Conservation (phyloP, 2,329 filamentous ascomycete species). For the Epichloe glyceriae region DNA sequence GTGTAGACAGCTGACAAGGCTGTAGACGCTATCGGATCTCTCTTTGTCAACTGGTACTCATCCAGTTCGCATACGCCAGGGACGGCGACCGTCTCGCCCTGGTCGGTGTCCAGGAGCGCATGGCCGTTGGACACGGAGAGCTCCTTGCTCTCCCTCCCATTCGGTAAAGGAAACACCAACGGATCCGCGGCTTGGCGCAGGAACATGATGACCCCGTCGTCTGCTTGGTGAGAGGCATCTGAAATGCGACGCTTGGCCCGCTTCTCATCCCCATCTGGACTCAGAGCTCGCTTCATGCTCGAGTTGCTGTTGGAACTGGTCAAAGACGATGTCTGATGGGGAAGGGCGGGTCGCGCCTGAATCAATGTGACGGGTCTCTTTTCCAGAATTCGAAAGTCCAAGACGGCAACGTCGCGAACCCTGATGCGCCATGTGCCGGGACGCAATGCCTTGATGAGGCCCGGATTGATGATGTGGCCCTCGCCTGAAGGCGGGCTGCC, state of each 20-base stretch:
- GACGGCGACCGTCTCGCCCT: constrained; percentile 35
- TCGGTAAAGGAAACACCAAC: constrained; percentile 39
- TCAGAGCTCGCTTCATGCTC: constrained; percentile 38
- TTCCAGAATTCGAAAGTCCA: constrained; percentile 46
- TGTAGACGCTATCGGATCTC: constrained; percentile 42
- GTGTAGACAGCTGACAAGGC: constrained; percentile 43
- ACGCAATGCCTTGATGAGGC: constrained; percentile 31
- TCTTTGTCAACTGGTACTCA: constrained; percentile 41
- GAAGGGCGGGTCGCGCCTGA: constrained; percentile 16
- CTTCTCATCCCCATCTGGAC: constrained; percentile 30
- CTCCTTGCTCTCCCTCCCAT: constrained; percentile 32
- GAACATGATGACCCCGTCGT: constrained; percentile 44
- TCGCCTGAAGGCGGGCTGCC: constrained; percentile 29
- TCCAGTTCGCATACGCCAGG: constrained; percentile 38
- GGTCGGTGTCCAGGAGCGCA: constrained; percentile 36
- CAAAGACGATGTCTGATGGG: constrained; percentile 19
- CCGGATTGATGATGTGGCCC: constrained; percentile 30
- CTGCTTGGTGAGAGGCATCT: constrained; percentile 16
- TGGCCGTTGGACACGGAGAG: constrained; percentile 33
- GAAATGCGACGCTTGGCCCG: constrained; percentile 30
- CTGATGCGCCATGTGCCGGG: constrained; percentile 46
- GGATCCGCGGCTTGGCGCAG: constrained; percentile 35
- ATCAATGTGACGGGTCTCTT: constrained; percentile 35
- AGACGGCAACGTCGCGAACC: constrained; percentile 33
- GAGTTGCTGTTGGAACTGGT: constrained; percentile 23